A percentile compares a stretch with the other conserved stretches of the same genome.
phyloP scores from a whole-genome alignment of 2,329 filamentous ascomycete species.

The Keithomyces neogunnii region DNA sequence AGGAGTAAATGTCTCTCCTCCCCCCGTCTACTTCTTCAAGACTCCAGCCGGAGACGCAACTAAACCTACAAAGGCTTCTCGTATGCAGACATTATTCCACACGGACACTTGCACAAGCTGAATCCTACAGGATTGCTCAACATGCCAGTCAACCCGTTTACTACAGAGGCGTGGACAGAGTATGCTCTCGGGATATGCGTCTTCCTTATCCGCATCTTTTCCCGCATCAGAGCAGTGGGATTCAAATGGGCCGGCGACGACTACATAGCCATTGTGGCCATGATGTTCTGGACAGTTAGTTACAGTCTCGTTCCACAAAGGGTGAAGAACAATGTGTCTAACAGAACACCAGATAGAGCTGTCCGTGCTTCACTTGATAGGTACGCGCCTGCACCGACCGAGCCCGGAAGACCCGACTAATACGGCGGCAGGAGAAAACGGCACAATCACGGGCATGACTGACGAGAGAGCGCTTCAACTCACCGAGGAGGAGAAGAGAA shows the following conservation, averaged over 20 bases:
- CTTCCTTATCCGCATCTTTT: not conserved
- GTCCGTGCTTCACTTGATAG: not conserved
- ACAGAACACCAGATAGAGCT: not conserved
- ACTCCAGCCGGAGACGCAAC: no score
- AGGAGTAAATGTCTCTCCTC: no score
- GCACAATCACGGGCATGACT: conserved; percentile 29
- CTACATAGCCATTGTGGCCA: not conserved
- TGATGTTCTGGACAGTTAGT: conserved; percentile 4
- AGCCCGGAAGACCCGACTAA: not conserved
- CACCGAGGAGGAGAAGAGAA: conserved; percentile 18
- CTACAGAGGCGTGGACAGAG: not conserved
- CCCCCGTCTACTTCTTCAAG: no score
- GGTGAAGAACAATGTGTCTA: not conserved
- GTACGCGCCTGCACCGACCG: not conserved
- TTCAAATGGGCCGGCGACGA: conserved; percentile 5
- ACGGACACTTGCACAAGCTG: no score
- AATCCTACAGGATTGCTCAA: no score
- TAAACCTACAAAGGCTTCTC: no score
- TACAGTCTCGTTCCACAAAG: not conserved
- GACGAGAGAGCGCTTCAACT: conserved; percentile 22
- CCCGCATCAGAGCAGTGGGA: not conserved
- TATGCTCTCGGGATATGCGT: not conserved
- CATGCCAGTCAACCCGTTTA: not conserved
- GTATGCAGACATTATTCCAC: no score
- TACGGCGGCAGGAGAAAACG: conserved; percentile 21